Evolutionary conservation across 1,139 yeast genomes (phyloP).

Genomic region (Hanseniaspora uvarum): DNA sequence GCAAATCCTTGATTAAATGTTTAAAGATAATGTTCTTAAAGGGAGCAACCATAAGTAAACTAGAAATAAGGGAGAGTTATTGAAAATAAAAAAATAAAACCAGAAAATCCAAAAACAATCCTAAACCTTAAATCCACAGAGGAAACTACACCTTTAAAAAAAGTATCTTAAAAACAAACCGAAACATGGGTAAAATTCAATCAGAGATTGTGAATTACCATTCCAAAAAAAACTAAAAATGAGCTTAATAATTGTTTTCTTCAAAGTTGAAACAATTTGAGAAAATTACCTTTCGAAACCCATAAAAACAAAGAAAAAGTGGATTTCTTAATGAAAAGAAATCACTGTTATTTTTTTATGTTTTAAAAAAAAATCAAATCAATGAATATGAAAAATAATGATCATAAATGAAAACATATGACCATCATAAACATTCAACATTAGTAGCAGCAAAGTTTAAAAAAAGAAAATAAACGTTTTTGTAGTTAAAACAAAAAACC

Average conservation of each 20-base stretch:
- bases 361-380: neutral
- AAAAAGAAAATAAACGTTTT: neutral
- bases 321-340: no score
- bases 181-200: neutral
- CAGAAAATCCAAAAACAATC: conserved; percentile 9
- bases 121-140: neutral
- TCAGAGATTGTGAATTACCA: neutral
- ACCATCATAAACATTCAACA: neutral
- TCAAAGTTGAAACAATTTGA: neutral
- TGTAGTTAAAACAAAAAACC: neutral
- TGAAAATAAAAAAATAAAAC: conserved; percentile 10
- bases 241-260: neutral
- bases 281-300: neutral
- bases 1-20: neutral
- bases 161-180: no score
- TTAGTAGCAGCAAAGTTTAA: neutral
- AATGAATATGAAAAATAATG: neutral
- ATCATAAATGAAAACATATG: no score
- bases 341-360: neutral
- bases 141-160: no score
- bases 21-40: neutral
- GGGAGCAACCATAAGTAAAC: neutral
- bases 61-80: neutral
- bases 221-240: neutral
- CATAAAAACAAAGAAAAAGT: neutral